A percentile compares a stretch with the other conserved stretches of the same genome.
phyloP scores from a whole-genome alignment of 1,284 basidiomycete species.

The Ganoderma resinaceum region DNA sequence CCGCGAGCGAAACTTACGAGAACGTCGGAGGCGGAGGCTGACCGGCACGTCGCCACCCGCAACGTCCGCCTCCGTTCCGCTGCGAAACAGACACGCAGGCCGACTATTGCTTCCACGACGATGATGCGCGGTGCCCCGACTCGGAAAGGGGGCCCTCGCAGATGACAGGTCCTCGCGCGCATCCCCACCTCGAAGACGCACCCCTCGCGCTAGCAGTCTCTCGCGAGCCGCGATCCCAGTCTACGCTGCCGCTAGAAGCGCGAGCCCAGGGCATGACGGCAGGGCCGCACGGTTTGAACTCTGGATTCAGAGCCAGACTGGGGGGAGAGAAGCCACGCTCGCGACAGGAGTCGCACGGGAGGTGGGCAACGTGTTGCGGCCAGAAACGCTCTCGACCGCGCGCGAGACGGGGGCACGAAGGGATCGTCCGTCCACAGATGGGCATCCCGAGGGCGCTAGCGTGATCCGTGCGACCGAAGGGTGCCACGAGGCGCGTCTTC shows the following conservation, averaged over 20 bases:
- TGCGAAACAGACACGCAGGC: not conserved
- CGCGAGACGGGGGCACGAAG: not conserved
- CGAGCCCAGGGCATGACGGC: not conserved
- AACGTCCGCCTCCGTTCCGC: not conserved
- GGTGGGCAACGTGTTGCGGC: not conserved
- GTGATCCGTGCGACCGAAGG: constrained; percentile 7
- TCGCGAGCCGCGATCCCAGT: not conserved
- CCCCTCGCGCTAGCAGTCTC: not conserved
- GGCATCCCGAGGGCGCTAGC: constrained; percentile 4
- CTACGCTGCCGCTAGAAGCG: constrained; percentile 4
- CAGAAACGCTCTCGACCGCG: constrained; percentile 6
- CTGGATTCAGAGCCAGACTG: constrained; percentile 5
- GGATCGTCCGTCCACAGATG: constrained; percentile 5
- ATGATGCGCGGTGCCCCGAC: not conserved
- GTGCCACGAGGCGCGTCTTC: constrained; percentile 5
- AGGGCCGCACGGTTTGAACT: not conserved
- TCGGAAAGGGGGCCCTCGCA: not conserved
- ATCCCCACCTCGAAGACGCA: not conserved
- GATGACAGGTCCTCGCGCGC: not conserved
- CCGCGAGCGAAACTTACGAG: constrained; percentile 10
- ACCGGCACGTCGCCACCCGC: not conserved
- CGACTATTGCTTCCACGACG: constrained; percentile 4
- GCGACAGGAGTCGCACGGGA: not conserved
- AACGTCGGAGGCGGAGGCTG: constrained; percentile 12
- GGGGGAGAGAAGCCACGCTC: not conserved